Percentiles rank a stretch among this genome's conserved stretches.
These are phyloP conservation scores for Coprinellus aureogranulatus DNA, from an alignment of 768 basidiomycete species.

Conservation along the genomic window DNA sequence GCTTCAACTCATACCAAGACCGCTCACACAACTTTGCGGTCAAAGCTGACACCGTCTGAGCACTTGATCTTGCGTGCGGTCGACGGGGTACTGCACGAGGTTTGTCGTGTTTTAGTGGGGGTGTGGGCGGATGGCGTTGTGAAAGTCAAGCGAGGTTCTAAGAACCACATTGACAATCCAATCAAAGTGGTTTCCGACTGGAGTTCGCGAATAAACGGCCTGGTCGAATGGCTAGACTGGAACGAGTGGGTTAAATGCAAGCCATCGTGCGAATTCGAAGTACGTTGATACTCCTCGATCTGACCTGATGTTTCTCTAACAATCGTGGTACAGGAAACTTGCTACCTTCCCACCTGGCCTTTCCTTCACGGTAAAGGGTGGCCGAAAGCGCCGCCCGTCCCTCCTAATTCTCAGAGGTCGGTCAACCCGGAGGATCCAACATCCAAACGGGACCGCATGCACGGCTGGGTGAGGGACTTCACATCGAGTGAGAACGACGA, in stretches of 20 bases:
- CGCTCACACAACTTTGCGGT: background rate
- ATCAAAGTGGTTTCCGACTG: conserved; percentile 37
- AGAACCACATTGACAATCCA: conserved; percentile 21
- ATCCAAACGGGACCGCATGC: background rate
- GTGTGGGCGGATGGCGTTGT: conserved; percentile 9
- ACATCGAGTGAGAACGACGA: background rate
- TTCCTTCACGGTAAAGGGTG: conserved; percentile 21
- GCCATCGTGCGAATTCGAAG: conserved; percentile 45
- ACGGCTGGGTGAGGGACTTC: conserved; percentile 1
- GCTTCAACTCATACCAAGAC: conserved; percentile 31
- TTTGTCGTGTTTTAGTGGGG: conserved; percentile 42
- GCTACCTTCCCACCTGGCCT: conserved; percentile 45
- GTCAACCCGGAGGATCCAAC: background rate
- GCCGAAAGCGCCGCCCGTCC: background rate
- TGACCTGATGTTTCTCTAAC: background rate
- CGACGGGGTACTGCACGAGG: conserved; percentile 38
- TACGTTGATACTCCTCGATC: conserved; percentile 21
- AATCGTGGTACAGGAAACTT: conserved; percentile 35
- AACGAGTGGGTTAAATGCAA: conserved; percentile 46
- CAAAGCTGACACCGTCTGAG: conserved; percentile 28
- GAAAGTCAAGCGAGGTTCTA: background rate
- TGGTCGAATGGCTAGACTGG: conserved; percentile 57
- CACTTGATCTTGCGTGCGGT: conserved; percentile 24
- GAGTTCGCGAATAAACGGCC: conserved; percentile 38
- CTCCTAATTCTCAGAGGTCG: background rate